Percentiles rank a stretch among this genome's conserved stretches.
Conservation (phyloP, 2,329 filamentous ascomycete species). For the Aspergillus sclerotialis region DNA sequence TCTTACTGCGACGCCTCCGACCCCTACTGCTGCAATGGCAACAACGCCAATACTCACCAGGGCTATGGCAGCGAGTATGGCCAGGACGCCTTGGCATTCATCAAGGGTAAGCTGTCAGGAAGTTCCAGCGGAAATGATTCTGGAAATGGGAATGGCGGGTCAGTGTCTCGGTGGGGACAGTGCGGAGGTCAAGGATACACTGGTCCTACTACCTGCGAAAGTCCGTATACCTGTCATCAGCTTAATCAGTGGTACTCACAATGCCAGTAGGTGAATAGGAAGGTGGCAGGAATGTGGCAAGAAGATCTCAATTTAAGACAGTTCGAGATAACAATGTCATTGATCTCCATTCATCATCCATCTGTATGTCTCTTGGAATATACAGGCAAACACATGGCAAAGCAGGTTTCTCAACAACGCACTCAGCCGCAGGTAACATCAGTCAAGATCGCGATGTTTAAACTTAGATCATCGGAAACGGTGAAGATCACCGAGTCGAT, state of each 20-base stretch:
- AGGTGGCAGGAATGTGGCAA: too few species aligned
- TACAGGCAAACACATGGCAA: too few species aligned
- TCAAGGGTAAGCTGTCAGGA: constrained; percentile 34
- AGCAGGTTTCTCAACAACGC: too few species aligned
- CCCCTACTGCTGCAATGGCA: constrained; percentile 59
- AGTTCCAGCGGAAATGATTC: neutral
- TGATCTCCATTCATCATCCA: too few species aligned
- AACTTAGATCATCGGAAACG: too few species aligned
- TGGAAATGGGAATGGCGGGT: neutral
- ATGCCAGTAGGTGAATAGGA: neutral
- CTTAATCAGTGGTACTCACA: neutral
- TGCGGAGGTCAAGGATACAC: neutral
- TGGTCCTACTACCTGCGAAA: neutral
- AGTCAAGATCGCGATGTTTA: too few species aligned
- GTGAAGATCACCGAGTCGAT: too few species aligned
- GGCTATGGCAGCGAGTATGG: constrained; percentile 56
- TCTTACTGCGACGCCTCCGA: constrained; percentile 58
- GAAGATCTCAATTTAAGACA: too few species aligned
- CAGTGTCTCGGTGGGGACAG: neutral
- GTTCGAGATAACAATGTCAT: too few species aligned
- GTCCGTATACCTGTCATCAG: neutral
- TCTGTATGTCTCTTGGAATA: too few species aligned
- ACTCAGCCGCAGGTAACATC: too few species aligned
- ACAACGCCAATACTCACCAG: constrained; percentile 52
- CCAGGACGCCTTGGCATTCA: constrained; percentile 50